Percentiles rank a stretch among this genome's conserved stretches.
Evolutionary conservation across 129 eudicot genomes (phyloP).

Genomic region (Deinandra increscens): DNA sequence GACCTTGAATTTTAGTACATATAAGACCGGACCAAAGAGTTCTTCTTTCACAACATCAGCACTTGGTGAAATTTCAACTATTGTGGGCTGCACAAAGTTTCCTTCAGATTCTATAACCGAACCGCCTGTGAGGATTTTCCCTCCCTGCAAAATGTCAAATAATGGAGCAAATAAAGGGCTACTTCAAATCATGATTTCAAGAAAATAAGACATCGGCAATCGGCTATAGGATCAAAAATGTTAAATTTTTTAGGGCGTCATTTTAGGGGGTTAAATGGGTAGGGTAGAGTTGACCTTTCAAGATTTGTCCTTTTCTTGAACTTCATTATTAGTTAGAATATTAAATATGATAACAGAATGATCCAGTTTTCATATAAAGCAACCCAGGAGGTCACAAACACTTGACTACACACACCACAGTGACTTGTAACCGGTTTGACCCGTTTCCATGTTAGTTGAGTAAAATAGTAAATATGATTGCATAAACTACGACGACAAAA

Average conservation of each 20-base stretch:
- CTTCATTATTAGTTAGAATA: neutral
- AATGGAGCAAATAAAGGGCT: no score
- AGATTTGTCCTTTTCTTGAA: neutral
- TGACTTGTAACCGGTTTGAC: neutral
- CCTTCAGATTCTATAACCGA: constrained; percentile 78
- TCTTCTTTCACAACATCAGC: constrained; percentile 86
- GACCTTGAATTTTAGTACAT: constrained; percentile 87
- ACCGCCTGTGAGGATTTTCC: constrained; percentile 88
- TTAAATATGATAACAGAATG: neutral
- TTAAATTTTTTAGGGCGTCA: neutral
- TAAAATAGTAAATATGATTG: neutral
- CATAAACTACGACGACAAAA: neutral
- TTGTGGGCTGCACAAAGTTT: constrained; percentile 88
- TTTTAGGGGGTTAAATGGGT: neutral
- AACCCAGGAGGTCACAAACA: constrained; percentile 1
- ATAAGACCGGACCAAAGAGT: constrained; percentile 87
- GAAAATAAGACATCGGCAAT: no score
- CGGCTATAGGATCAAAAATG: neutral
- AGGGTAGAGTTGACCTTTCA: neutral
- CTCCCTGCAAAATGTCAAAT: constrained; percentile 55
- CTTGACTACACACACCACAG: neutral
- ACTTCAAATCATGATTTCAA: no score
- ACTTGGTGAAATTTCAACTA: constrained; percentile 76
- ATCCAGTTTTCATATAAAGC: neutral
- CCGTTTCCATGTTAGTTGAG: neutral